These are phyloP conservation scores for Sporobolomyces pararoseus DNA, from an alignment of 768 basidiomycete genomes.

Conservation along the genomic window DNA sequence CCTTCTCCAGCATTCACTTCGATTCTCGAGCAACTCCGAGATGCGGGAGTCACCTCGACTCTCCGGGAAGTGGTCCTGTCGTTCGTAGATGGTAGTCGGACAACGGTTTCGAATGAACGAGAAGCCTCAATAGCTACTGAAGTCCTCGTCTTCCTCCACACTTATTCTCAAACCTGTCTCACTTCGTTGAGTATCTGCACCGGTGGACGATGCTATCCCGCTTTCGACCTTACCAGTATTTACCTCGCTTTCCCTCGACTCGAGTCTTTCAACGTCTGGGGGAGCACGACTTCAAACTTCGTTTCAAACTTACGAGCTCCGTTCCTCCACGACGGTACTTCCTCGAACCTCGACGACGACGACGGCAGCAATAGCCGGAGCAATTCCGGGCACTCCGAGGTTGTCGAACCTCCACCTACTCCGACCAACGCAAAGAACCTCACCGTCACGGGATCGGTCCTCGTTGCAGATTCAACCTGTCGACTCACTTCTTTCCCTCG, in stretches of 20 bases:
- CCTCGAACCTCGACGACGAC: neutral
- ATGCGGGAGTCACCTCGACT: neutral
- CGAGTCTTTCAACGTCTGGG: constrained; percentile 8
- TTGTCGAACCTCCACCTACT: neutral
- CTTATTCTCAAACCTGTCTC: neutral
- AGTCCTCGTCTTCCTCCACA: constrained; percentile 20
- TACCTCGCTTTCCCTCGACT: constrained; percentile 10
- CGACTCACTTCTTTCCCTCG: constrained; percentile 15
- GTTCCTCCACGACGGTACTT: neutral
- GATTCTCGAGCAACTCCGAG: constrained; percentile 4
- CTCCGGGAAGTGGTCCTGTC: constrained; percentile 26
- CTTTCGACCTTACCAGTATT: constrained; percentile 21
- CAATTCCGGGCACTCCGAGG: too few relatives aligned
- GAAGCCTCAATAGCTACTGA: constrained; percentile 1
- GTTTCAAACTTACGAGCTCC: constrained; percentile 22
- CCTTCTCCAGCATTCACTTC: neutral
- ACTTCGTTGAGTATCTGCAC: constrained; percentile 7
- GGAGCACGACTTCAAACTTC: constrained; percentile 12
- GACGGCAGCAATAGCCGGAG: too few relatives aligned
- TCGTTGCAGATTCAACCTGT: constrained; percentile 11
- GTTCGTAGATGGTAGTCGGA: constrained; percentile 25
- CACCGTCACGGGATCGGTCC: constrained; percentile 17
- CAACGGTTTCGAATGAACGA: constrained; percentile 14
- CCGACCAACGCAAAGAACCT: constrained; percentile 9
- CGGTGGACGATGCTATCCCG: constrained; percentile 23